phyloP scores from a whole-genome alignment of 345 rosid species.

The Salix suchowensis region DNA sequence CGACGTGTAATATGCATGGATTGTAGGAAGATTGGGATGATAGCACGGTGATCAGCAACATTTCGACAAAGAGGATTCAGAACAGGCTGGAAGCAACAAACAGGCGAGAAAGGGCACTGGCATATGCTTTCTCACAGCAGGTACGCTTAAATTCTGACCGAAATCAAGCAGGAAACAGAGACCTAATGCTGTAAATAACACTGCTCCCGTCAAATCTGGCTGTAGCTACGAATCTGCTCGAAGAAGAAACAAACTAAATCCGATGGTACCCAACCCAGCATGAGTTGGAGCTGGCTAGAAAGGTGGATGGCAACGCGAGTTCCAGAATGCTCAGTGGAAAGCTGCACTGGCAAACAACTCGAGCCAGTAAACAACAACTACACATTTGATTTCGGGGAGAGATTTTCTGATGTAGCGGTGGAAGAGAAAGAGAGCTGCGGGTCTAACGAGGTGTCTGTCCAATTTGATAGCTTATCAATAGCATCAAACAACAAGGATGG shows the following conservation, averaged over 20 bases:
- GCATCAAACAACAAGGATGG: conserved; percentile 19
- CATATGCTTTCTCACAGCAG: conserved; percentile 91
- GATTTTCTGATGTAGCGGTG: conserved; percentile 36
- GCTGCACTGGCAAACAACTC: conserved; percentile 20
- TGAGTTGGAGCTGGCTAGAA: conserved; percentile 84
- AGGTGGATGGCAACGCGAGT: conserved; percentile 87
- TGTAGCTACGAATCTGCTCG: conserved; percentile 63
- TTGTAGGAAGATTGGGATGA: conserved; percentile 89
- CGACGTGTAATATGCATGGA: neutral
- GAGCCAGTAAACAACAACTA: conserved; percentile 23
- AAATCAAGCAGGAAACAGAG: neutral
- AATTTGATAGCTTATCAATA: conserved; percentile 35
- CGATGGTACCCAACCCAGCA: conserved; percentile 39
- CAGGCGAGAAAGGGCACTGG: conserved; percentile 78
- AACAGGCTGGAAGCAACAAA: conserved; percentile 66
- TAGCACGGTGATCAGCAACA: conserved; percentile 75
- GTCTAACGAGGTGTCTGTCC: conserved; percentile 66
- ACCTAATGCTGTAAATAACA: neutral
- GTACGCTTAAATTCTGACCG: conserved; percentile 23
- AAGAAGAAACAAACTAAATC: conserved; percentile 49
- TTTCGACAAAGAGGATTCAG: conserved; percentile 59
- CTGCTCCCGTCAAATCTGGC: conserved; percentile 2
- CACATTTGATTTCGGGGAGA: conserved; percentile 21
- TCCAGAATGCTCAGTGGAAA: conserved; percentile 43
- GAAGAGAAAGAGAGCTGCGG: conserved; percentile 87